Evolutionary conservation across 495 filamentous ascomycete genomes (phyloP).

Genomic region (Hyaloscypha hepaticicola): DNA sequence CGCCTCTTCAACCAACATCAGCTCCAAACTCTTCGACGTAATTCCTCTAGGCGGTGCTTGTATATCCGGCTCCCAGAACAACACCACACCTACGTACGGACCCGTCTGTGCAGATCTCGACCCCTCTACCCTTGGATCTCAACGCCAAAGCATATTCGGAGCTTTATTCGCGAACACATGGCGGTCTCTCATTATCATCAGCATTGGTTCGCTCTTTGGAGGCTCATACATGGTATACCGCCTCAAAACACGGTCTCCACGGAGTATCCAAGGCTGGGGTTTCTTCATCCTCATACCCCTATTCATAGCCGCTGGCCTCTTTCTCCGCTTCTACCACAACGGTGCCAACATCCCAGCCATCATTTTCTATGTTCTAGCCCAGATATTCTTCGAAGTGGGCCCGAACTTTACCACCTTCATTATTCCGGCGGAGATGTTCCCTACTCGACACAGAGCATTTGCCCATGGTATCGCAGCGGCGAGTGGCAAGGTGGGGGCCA

Average conservation of each 20-base stretch:
- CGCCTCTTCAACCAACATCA: conserved; percentile 3
- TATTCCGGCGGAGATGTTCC: conserved; percentile 33
- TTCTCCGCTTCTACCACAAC: conserved; percentile 90
- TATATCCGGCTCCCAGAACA: not conserved
- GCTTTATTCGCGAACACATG: conserved; percentile 5
- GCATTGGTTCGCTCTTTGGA: not conserved
- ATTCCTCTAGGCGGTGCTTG: not conserved
- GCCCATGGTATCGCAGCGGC: conserved; percentile 16
- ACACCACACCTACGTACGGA: not conserved
- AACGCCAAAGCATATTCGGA: conserved; percentile 6
- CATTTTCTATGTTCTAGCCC: conserved; percentile 76
- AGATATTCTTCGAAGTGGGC: conserved; percentile 1
- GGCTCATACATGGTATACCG: not conserved
- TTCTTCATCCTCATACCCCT: conserved; percentile 2
- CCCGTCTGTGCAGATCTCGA: conserved; percentile 1
- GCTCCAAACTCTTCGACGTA: not conserved
- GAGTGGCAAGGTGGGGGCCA: conserved; percentile 7
- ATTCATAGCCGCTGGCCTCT: conserved; percentile 38
- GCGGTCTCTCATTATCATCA: not conserved
- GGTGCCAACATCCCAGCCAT: conserved; percentile 92
- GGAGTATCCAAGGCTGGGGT: not conserved
- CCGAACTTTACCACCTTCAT: conserved; percentile 2
- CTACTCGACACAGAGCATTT: conserved; percentile 7
- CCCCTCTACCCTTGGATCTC: not conserved
- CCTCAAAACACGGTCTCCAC: not conserved